Evolutionary conservation across 352 stramenopile species (phyloP), one percentile per base, ranked within the genome.

Genomic region (Pythium insidiosum): DNA sequence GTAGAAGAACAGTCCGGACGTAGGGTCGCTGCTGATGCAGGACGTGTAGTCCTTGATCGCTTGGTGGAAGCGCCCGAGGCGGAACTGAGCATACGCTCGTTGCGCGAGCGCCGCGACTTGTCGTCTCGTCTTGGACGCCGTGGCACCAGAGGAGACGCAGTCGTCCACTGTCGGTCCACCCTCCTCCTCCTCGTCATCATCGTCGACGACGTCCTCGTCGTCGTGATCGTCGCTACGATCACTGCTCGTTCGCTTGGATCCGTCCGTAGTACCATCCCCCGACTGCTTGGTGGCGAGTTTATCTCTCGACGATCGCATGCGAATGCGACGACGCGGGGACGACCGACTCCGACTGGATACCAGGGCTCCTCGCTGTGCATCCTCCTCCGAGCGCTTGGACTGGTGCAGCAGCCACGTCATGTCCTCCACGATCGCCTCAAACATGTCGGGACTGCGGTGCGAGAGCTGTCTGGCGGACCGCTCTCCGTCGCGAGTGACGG

Each of bases 1-100:
- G 53, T 84, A 88, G 24, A 73, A 63, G 20, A 63, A 45, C 31
- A 69, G 42, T 4, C 60, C 58, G 16, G 51, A 53, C 16, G 65
- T 60, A 0, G 72, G 68, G 22, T 83, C 68, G 26, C 49, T 65
- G 5, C 42, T 50, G 2, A 75, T 49, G 37, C 75, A 84, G 9
- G 55, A 56, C 28, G 70, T 59, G 41, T 83, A 88, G 44, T 85
- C 75, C 9, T 63, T 51, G 6, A 81, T 52, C 11, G 75, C 72
- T 31, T 65, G 56, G 1, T 47, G 36, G 33, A 67, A 83, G 25
- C 77, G 50, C 4, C 67, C 47, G 22, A 85, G 53, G 1, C 73
- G 67, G 43, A 80, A 72, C 4, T 66, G 50, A n/a, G 72, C 69
- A 42, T 83, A 88, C 6, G 67, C 75, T 39, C 75, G 66, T n/a